Evolutionary conservation across 345 rosid genomes (phyloP).

Genomic region (Gynandropsis gynandra): DNA sequence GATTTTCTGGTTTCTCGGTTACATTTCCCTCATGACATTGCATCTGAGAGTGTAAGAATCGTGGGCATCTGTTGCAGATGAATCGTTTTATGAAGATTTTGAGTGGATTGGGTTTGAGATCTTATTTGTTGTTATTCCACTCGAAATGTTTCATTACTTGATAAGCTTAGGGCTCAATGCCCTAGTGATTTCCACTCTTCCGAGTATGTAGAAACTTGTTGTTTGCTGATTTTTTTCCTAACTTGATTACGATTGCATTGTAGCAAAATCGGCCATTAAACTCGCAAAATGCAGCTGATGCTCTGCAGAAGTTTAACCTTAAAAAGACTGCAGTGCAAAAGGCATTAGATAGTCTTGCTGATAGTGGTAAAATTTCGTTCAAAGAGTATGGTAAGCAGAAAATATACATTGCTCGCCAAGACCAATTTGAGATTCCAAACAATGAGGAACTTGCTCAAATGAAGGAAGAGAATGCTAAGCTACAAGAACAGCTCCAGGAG

Average conservation of each 20-base stretch:
- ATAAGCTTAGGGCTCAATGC: too few species aligned
- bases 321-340: conserved; percentile 85
- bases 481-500: conserved; percentile 57
- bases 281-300: conserved; percentile 82
- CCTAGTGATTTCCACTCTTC: too few species aligned
- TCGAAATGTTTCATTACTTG: background rate
- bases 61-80: background rate
- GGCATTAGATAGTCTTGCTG: conserved; percentile 75
- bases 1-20: background rate
- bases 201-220: background rate
- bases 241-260: conserved; percentile 3
- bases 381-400: conserved; percentile 98
- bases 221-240: conserved; percentile 1
- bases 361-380: conserved; percentile 59
- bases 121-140: too few species aligned
- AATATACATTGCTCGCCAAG: conserved; percentile 82
- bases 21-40: background rate
- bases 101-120: conserved; percentile 4
- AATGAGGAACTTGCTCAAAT: conserved; percentile 64
- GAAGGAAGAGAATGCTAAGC: conserved; percentile 64
- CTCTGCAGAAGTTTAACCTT: conserved; percentile 82
- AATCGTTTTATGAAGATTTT: background rate
- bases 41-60: background rate
- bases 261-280: conserved; percentile 91
- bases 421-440: conserved; percentile 83